These are phyloP conservation scores for Xanthoparmelia taractica DNA, from an alignment of 495 filamentous ascomycete genomes.

Conservation along the genomic window DNA sequence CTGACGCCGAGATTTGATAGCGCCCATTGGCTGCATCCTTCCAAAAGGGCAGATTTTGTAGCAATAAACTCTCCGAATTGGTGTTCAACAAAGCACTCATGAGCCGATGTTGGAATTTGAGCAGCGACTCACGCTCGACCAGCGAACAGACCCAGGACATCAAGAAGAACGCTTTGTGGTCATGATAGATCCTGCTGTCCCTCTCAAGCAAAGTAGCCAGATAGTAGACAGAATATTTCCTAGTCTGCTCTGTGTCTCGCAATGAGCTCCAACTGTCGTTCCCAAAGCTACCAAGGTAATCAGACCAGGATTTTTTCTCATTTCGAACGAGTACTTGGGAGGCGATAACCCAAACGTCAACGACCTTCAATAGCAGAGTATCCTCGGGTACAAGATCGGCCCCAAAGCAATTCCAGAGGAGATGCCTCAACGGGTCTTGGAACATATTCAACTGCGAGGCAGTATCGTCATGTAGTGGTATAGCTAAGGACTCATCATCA, in stretches of 20 bases:
- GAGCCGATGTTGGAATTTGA: constrained; percentile 61
- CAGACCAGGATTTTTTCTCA: constrained; percentile 45
- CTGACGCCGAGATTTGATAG: constrained; percentile 46
- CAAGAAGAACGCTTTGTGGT: constrained; percentile 45
- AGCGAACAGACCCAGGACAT: constrained; percentile 54
- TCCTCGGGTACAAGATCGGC: constrained; percentile 54
- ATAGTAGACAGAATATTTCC: constrained; percentile 57
- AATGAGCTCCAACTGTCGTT: constrained; percentile 55
- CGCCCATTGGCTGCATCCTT: constrained; percentile 31
- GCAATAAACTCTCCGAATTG: constrained; percentile 39
- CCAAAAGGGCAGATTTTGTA: constrained; percentile 58
- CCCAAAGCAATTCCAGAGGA: constrained; percentile 64
- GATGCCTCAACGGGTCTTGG: constrained; percentile 45
- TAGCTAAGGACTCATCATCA: constrained; percentile 32
- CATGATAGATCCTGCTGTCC: constrained; percentile 35
- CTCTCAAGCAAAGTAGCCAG: constrained; percentile 49
- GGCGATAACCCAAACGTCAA: constrained; percentile 52
- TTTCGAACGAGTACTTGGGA: constrained; percentile 45
- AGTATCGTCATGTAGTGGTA: constrained; percentile 26
- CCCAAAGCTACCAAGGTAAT: constrained; percentile 50
- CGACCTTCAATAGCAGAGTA: constrained; percentile 45
- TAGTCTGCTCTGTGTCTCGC: constrained; percentile 54
- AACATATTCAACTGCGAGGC: constrained; percentile 39
- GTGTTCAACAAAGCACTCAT: constrained; percentile 50
- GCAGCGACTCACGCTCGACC: constrained; percentile 55